Base-by-base conservation (phyloP, 179 eudicot species). In the Patellifolia procumbens region DNA sequence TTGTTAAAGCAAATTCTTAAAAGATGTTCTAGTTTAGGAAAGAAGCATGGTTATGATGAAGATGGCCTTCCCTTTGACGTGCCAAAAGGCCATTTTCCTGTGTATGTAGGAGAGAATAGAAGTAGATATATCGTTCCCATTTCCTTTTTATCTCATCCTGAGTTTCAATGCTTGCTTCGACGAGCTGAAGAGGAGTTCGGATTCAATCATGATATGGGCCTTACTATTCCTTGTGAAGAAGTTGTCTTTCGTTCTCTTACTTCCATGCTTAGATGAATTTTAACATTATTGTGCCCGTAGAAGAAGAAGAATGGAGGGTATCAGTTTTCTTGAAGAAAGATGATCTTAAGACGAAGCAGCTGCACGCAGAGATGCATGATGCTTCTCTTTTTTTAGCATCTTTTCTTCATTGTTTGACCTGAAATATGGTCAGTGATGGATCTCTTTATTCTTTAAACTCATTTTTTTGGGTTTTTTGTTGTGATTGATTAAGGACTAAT, bases 171-270 rank as follows among this genome's bases (percentile, higher is more conserved):
- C 83, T 86, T 91, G 13, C 92, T 91, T 65, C 85, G 63, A 39
- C 77, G 68, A 13, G 90, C 94, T 3, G 97, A 88, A 43, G 97
- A 91, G 55, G 97, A 91, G 77, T 91, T 91, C 17, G 97, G 94
- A 0, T 91, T 91, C 71, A 85, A 81, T 77, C 90, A 92, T 63
- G 88, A 89, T 10, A 90, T 86, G 91, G 97, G 97, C 2, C 85
- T 92, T 74, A 92, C 97, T 1, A 85, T 92, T 56, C 97, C 97
- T 32, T 92, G 92, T 64, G 91, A 92, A 78, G 92, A 92, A 85
- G 86, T 82, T 4, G 92, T 92, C 70, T 92, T 92, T 64, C 84
- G 77, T 16, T 83, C 92, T 48, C 88, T 91, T 39, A 88, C 91
- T 29, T 88, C 96, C 20, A 83, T 89, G 88, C 80, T 91, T 58